These are phyloP conservation scores for Fraxinus sp. DNA, from an alignment of 305 asterid genomes.

Conservation along the genomic window DNA sequence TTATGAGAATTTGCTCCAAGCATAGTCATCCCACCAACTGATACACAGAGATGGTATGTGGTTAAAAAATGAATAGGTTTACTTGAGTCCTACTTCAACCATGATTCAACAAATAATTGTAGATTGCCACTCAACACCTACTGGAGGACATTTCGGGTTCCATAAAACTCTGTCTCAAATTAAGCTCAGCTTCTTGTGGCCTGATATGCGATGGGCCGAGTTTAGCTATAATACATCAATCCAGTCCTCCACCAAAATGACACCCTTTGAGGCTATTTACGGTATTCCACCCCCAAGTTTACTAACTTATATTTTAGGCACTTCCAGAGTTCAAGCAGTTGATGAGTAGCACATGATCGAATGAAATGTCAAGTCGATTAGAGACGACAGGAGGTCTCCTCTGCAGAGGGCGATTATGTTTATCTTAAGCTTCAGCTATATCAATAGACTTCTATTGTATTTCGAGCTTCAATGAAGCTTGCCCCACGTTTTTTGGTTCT, in stretches of 20 bases:
- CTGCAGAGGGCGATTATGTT: not conserved
- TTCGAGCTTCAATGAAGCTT: not conserved
- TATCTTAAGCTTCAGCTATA: not conserved
- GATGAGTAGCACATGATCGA: not conserved
- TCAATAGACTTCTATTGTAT: not conserved
- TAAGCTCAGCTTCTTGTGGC: not conserved
- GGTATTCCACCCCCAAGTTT: not conserved
- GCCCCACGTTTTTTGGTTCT: not conserved
- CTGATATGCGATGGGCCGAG: not conserved
- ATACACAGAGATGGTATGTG: not conserved
- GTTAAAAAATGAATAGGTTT: not conserved
- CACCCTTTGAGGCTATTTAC: constrained; percentile 8
- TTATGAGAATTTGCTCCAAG: not conserved
- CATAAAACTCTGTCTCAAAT: no score
- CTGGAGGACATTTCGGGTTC: not conserved
- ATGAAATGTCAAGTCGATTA: not conserved
- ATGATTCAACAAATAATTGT: not conserved
- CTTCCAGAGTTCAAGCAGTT: not conserved
- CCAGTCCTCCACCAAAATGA: not conserved
- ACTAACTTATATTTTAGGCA: not conserved
- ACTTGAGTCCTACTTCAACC: not conserved
- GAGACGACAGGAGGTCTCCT: not conserved
- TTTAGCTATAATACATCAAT: constrained; percentile 1
- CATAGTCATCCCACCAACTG: not conserved
- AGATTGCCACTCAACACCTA: not conserved